phyloP scores from a whole-genome alignment of 768 basidiomycete species.

The Epithele typhae region DNA sequence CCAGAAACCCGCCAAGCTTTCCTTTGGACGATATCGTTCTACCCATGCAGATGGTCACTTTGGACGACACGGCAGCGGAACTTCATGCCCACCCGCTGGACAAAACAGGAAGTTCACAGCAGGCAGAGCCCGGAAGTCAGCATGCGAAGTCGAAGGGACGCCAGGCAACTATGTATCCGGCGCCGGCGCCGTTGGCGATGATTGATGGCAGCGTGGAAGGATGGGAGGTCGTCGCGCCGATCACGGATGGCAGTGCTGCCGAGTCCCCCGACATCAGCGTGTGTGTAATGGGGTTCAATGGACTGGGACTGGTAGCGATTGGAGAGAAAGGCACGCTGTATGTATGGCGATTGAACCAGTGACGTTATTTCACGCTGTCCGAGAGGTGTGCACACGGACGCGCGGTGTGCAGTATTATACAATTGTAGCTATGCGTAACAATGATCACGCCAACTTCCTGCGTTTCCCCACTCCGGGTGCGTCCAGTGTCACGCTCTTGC shows the following conservation, averaged over 20 bases:
- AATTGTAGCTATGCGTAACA: not conserved
- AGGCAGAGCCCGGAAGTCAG: too few relatives aligned
- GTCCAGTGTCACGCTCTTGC: constrained; percentile 50
- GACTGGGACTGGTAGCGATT: constrained; percentile 16
- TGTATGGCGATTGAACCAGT: constrained; percentile 16
- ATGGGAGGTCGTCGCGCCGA: constrained; percentile 21
- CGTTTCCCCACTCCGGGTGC: constrained; percentile 34
- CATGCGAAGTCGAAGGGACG: not conserved
- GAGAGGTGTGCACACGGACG: too few relatives aligned
- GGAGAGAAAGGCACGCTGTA: constrained; percentile 18
- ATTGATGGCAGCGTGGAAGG: constrained; percentile 15
- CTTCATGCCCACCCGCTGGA: too few relatives aligned
- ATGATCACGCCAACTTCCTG: constrained; percentile 26
- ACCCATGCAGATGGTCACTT: not conserved
- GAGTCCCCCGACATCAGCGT: constrained; percentile 11
- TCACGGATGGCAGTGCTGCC: constrained; percentile 5
- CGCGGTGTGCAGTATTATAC: too few relatives aligned
- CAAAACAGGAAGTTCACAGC: too few relatives aligned
- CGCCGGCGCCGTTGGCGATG: constrained; percentile 8
- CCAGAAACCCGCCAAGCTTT: constrained; percentile 39
- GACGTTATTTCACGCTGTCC: too few relatives aligned
- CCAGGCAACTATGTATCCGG: constrained; percentile 1
- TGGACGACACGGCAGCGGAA: not conserved
- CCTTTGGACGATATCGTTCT: constrained; percentile 27
- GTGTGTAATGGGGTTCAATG: constrained; percentile 21